Evolutionary conservation across 1,139 yeast genomes (phyloP).

Genomic region (Pichia sp.): DNA sequence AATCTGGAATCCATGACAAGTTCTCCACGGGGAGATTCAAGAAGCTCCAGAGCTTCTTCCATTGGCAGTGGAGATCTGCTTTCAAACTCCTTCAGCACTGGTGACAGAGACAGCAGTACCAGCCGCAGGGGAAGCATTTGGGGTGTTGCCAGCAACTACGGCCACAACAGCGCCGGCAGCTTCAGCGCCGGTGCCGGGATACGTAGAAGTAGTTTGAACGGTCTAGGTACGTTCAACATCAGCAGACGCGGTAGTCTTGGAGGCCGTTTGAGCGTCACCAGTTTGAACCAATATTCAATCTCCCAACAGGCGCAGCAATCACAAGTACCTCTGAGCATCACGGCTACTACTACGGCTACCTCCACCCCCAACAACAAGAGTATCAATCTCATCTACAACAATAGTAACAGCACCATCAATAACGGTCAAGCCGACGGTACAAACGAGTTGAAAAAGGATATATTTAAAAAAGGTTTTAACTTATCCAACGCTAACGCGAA

Average conservation of each 20-base stretch:
- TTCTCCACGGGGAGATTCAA: conserved; percentile 14
- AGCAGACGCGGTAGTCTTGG: conserved; percentile 14
- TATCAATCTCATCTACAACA: not conserved
- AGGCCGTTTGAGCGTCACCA: conserved; percentile 17
- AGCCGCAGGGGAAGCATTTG: conserved; percentile 18
- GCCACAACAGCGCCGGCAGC: conserved; percentile 9
- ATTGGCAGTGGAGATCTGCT: conserved; percentile 14
- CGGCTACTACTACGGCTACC: no score
- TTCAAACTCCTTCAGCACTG: conserved; percentile 1
- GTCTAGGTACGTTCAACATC: conserved; percentile 6
- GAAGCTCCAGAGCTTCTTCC: conserved; percentile 19
- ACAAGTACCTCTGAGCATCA: no score
- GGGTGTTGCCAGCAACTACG: conserved; percentile 9
- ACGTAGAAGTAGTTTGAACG: conserved; percentile 15
- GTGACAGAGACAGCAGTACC: conserved; percentile 7
- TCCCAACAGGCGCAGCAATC: conserved; percentile 8
- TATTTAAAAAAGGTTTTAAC: conserved; percentile 21
- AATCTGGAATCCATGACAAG: conserved; percentile 8
- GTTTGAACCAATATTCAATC: conserved; percentile 19
- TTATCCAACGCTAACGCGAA: conserved; percentile 6
- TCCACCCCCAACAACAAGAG: conserved; percentile 4
- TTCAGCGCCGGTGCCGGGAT: conserved; percentile 5
- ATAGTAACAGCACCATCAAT: not conserved
- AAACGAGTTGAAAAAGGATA: conserved; percentile 15
- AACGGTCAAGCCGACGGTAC: not conserved